Base-by-base conservation (phyloP, 1,139 yeast genomes). In the Saccharomyces pastorianus region DNA sequence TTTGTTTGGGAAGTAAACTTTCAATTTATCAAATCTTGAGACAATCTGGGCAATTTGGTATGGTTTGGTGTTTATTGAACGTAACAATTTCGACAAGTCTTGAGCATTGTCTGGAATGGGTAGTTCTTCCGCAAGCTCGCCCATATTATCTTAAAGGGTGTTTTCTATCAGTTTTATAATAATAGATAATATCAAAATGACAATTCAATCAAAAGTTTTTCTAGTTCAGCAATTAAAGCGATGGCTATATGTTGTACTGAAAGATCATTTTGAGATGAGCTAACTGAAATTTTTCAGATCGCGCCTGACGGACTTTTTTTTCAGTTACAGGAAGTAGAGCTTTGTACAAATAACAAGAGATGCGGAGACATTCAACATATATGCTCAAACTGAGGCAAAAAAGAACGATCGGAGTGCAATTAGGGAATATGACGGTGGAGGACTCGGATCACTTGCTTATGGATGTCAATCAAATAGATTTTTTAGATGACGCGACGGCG, bases 1-100 rank as follows among this genome's bases (percentile, higher is more conserved):
- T 53, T 74, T 75, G 56, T 84, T 80, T 3, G 96, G 96, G 11
- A 89, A 77, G 56, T 76, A 77, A 0, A 82, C 73, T 0, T 73
- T 62, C 8, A 85, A 66, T 7, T 70, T 64, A 28, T 67, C 66
- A 1, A 85, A 78, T 3, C 74, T 71, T 1, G 63, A 56, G 0
- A 78, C 68, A 41, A 87, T 74, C 17, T 79, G 77, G 17, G 66
- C 72, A 2, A 80, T 66, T 1, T 75, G 56, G 6, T 55, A 49
- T 1, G 67, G 64, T 3, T 61, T 57, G 1, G 77, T 75, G 41
- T 74, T 74, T 62, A 80, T 84, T 25, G 85, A 79, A 59, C 96
- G 76, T 31, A 88, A 73, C 60, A 75, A 76, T 66, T 80, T 79
- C 2, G 96, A 87, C 46, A 84, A 70, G 5, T 78, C 76, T 62